Evolutionary conservation across 305 asterid genomes (phyloP), one percentile per base, ranked within the genome.

Genomic region (Euphrasia arctica): DNA sequence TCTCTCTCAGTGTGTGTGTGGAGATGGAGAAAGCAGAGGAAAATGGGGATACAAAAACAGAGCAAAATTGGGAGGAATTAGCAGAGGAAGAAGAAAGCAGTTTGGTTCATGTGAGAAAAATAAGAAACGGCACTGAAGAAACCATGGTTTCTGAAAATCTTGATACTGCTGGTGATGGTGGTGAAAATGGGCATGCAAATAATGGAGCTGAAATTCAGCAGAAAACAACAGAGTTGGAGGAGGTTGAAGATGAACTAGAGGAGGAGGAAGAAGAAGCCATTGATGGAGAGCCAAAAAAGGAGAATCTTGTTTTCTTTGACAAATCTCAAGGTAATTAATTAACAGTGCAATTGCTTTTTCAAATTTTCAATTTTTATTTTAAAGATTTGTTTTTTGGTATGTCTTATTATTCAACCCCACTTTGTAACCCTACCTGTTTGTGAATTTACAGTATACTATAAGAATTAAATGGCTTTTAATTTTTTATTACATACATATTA

Each of bases 21-120:
- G 51, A 71, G 63, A 89, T 82, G 95, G 92, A 80, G 61, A 72
- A 66, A 27, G 83, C 70, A 68, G 86, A 80, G 60, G 78, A 66
- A 57, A 69, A 58, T 70, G 69, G 79, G 83, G 84, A 74, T 32
- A 32, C 3, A 27, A 32, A 32, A 27, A 82, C 70, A 68, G 86
- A 80, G 60, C 79, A 66, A 57, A 69, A 58, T 68, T 70, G 79
- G 83, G 84, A 74, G 73, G 77, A 73, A 60, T 70, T 72, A 63
- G 76, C 65, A 13, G 82, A 57, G 54, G 82, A 65, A 9, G 83
- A 76, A 63, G 89, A 72, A 54, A 29, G 63, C n/a, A 64, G 74
- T 47, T 70, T 78, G 60, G 45, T 58, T 39, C 45, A 39, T 9
- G 65, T 58, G 27, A 74, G 91, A 70, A 79, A 75, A 64, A 64